Base-by-base conservation (phyloP, 768 basidiomycete species). In the Trichaptum fuscoviolaceum region DNA sequence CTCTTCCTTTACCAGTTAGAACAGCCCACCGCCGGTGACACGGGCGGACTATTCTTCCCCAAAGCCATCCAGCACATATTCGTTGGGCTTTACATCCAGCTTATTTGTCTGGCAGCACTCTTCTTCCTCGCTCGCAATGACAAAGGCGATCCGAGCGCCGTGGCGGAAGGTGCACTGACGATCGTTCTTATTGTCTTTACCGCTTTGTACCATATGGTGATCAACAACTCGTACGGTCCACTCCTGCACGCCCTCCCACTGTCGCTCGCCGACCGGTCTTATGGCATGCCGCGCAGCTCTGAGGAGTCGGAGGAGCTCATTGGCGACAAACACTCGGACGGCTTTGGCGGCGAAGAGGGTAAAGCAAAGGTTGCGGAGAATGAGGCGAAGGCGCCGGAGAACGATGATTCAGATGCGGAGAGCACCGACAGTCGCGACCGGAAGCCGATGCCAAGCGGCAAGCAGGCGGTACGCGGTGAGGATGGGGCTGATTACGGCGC, bases 21-120 rank as follows among this genome's bases (percentile, higher is more conserved):
- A 65, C 89, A 94, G 74, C 85, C 88, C 3, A 74, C 83, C 0
- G 77, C 83, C 4, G 79, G 79, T 63, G 95, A 97, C 65, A 96
- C 95, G 0, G 96, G 96, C 42, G 97, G 97, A 0, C 74, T 93
- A 62, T 99, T 97, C 82, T 99, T 95, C 83, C 96, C 96, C 25
- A 92, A 89, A 76, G 96, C 97, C 5, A 86, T 99, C 27, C 88
- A 92, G 62, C 97, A 99, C 73, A 73, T 96, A 34, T 98, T 99
- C 70, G 93, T 95, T 24, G 97, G 96, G 2, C 71, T 99, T 74
- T 99, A 99, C 74, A 83, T 99, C 59, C 86, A 96, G 75, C 89
- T 97, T 74, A 72, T 98, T 62, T 95, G 92, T 74, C 80, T 97
- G 36, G 84, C 85, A 35, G 92, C 91, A 3, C 78, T 98, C 68